Evolutionary conservation across 345 rosid genomes (phyloP).

Genomic region (Kandelia obovata): DNA sequence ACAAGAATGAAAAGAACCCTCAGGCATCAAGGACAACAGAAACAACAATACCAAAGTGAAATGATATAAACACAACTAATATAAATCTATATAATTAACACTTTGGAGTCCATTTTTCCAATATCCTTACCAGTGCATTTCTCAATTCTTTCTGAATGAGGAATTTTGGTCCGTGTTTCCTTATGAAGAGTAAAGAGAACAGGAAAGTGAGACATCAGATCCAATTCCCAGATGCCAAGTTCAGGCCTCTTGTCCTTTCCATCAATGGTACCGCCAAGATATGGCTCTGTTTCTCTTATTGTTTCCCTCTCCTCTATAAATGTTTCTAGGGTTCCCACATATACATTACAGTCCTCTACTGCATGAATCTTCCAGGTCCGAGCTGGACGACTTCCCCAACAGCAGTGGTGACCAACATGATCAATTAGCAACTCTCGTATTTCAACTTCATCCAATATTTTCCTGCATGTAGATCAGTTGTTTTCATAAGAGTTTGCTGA

Average conservation of each 20-base stretch:
- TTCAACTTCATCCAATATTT: constrained; percentile 82
- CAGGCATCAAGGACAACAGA: no score
- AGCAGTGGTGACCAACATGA: constrained; percentile 87
- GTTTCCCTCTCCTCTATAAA: constrained; percentile 85
- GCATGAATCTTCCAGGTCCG: constrained; percentile 89
- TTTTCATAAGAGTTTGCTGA: background rate
- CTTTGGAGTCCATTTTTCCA: background rate
- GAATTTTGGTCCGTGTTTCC: constrained; percentile 56
- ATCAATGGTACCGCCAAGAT: constrained; percentile 42
- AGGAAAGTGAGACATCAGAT: constrained; percentile 75
- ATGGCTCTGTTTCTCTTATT: constrained; percentile 61
- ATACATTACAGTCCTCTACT: constrained; percentile 91
- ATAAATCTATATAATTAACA: background rate
- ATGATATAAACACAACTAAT: background rate
- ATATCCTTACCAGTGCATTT: constrained; percentile 65
- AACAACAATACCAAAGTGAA: background rate
- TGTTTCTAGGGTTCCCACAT: constrained; percentile 88
- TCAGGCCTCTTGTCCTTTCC: constrained; percentile 53
- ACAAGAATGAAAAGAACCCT: background rate
- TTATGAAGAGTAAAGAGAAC: constrained; percentile 61
- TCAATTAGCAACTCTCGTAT: constrained; percentile 91
- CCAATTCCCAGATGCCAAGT: constrained; percentile 74
- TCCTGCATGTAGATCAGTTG: constrained; percentile 40
- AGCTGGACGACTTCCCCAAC: constrained; percentile 99
- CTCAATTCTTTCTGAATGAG: constrained; percentile 64